phyloP scores from a whole-genome alignment of 495 filamentous ascomycete species.

The Copromyces sp. region DNA sequence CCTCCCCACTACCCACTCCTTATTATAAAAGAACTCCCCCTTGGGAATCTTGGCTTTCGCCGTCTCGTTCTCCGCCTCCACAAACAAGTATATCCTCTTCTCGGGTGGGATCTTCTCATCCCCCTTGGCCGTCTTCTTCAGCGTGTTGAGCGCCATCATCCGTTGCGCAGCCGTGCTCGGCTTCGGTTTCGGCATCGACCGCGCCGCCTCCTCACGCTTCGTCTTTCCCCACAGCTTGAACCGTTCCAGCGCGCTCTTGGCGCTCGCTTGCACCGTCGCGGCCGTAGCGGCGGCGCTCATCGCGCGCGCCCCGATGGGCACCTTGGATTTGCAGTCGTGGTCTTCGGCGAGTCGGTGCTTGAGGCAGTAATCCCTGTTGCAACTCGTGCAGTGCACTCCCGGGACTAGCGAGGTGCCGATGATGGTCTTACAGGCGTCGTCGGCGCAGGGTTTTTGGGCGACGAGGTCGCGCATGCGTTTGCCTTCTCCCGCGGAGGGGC shows the following conservation, averaged over 20 bases:
- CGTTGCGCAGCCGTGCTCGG: conserved; percentile 49
- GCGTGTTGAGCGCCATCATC: conserved; percentile 52
- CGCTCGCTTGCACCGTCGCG: conserved; percentile 40
- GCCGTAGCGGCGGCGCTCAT: conserved; percentile 18
- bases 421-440: conserved; percentile 67
- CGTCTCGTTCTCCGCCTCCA: conserved; percentile 75
- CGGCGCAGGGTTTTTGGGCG: conserved; percentile 50
- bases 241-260: conserved; percentile 59
- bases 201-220: conserved; percentile 35
- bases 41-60: conserved; percentile 63
- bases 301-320: conserved; percentile 59
- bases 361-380: conserved; percentile 82
- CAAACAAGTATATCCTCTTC: conserved; percentile 73
- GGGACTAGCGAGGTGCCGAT: conserved; percentile 72
- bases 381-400: conserved; percentile 69
- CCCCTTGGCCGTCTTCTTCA: conserved; percentile 84
- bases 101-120: conserved; percentile 69
- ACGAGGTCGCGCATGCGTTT: conserved; percentile 34
- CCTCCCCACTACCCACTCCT: conserved; percentile 79
- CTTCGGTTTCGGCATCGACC: conserved; percentile 48
- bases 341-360: conserved; percentile 81
- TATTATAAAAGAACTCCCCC: conserved; percentile 74
- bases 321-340: conserved; percentile 64
- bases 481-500: conserved; percentile 35
- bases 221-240: conserved; percentile 45